Base-by-base conservation (phyloP, 768 basidiomycete species). In the Pleurotus tuber-regium region DNA sequence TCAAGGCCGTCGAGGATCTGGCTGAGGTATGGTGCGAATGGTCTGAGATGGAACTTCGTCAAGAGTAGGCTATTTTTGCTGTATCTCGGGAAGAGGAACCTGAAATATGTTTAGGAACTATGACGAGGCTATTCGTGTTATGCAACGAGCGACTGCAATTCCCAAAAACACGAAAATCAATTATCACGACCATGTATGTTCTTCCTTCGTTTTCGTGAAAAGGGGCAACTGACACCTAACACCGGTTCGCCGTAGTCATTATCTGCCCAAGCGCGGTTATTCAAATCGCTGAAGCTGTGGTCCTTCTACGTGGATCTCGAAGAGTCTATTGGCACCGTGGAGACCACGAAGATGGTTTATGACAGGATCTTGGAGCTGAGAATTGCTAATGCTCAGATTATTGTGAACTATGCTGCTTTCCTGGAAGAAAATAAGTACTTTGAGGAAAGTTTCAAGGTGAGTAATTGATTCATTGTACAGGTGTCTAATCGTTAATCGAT, bases 21-120 rank as follows among this genome's bases (percentile, higher is more conserved):
- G 97, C 97, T 0, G 97, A 98, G 66, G 82, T 98, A 11, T 99
- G 97, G 97, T 98, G 95, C 61, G 97, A 98, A 70, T 98, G 97
- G 96, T 84, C 97, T 5, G 97, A 99, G 70, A 85, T 98, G 87
- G 97, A 99, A 66, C 77, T 98, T 43, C 84, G 96, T 36, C 87
- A 94, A 43, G 95, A 96, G 95, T 95, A 71, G 61, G 91, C 77
- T 4, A 28, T 50, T 41, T 23, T 26, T 29, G n/a, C n/a, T n/a
- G n/a, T n/a, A n/a, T n/a, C n/a, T n/a, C n/a, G n/a, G n/a, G n/a
- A n/a, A n/a, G n/a, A n/a, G n/a, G n/a, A n/a, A n/a, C n/a, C n/a
- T n/a, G n/a, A n/a, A n/a, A n/a, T n/a, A n/a, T n/a, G n/a, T 10
- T 8, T 62, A 98, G 95, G 57, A 97, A 97, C 63, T 98, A 95